Percentiles rank a stretch among this genome's conserved stretches.
phyloP scores from a whole-genome alignment of 495 filamentous ascomycete genomes.

The Trichoderma erinaceum region DNA sequence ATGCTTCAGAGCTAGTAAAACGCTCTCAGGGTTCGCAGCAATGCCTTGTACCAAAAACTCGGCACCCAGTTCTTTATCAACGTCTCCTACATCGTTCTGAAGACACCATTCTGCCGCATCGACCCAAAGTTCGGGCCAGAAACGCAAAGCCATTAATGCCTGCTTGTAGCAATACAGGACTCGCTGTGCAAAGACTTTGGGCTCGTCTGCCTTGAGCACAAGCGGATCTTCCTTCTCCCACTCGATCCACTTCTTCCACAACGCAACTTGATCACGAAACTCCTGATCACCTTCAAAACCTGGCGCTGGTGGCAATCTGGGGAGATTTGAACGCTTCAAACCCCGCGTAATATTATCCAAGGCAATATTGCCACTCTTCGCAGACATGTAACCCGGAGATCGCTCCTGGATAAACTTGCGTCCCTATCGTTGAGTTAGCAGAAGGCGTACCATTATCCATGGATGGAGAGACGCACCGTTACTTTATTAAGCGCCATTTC shows the following conservation, averaged over 20 bases:
- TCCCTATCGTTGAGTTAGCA: slow-evolving; percentile 46
- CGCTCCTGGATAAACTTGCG: slow-evolving; percentile 89
- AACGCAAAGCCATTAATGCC: slow-evolving; percentile 85
- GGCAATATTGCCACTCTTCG: slow-evolving; percentile 74
- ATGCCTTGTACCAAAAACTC: slow-evolving; percentile 74
- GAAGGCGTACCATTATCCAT: slow-evolving; percentile 16
- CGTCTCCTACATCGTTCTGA: slow-evolving; percentile 56
- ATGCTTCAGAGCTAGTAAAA: slow-evolving; percentile 78
- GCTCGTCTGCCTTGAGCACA: slow-evolving; percentile 71
- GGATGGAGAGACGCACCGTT: slow-evolving; percentile 48
- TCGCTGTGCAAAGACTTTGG: slow-evolving; percentile 61
- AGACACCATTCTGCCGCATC: slow-evolving; percentile 93
- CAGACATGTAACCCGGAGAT: slow-evolving; percentile 88
- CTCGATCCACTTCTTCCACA: slow-evolving; percentile 88
- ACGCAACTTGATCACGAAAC: slow-evolving; percentile 75
- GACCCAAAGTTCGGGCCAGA: slow-evolving; percentile 93
- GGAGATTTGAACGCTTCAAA: slow-evolving; percentile 68
- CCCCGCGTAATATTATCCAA: slow-evolving; percentile 79
- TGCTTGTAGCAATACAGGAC: slow-evolving; percentile 90
- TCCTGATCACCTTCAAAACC: slow-evolving; percentile 85
- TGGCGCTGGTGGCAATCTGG: slow-evolving; percentile 70
- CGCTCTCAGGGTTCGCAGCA: slow-evolving; percentile 87
- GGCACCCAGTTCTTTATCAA: slow-evolving; percentile 56
- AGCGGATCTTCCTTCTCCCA: slow-evolving; percentile 94
- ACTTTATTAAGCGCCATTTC: slow-evolving; percentile 89